phyloP scores from a whole-genome alignment of 768 basidiomycete genomes.

The Tylopilus rubrobrunneus region DNA sequence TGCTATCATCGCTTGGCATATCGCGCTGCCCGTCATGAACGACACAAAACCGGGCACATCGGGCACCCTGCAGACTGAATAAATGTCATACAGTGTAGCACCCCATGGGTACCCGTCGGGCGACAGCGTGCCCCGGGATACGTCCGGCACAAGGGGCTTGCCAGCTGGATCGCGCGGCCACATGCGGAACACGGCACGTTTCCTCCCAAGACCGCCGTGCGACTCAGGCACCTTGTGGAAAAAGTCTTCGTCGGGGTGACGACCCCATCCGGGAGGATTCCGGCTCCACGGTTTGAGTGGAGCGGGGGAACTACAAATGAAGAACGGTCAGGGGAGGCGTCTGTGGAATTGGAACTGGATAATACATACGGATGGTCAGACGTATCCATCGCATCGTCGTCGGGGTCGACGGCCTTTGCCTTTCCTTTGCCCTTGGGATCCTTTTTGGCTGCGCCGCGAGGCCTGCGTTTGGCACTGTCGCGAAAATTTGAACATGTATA shows the following conservation, averaged over 20 bases:
- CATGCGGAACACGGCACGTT: conserved; percentile 18
- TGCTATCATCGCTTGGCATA: conserved; percentile 8
- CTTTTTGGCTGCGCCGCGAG: background rate
- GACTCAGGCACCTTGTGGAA: conserved; percentile 3
- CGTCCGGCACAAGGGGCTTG: background rate
- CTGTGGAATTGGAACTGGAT: background rate
- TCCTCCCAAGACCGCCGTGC: background rate
- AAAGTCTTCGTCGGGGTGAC: background rate
- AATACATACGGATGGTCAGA: background rate
- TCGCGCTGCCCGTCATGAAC: conserved; percentile 19
- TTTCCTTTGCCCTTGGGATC: conserved; percentile 1
- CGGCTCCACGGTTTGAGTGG: background rate
- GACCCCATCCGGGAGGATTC: conserved; percentile 8
- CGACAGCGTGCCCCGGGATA: conserved; percentile 13
- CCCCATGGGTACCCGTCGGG: conserved; percentile 25
- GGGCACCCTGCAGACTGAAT: conserved; percentile 8
- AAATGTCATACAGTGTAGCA: conserved; percentile 28
- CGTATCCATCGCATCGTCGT: background rate
- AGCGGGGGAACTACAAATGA: too few species aligned
- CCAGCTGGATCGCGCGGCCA: conserved; percentile 28
- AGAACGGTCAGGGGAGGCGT: background rate
- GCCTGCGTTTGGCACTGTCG: background rate
- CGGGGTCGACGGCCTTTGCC: background rate
- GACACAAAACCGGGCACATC: fast-evolving
- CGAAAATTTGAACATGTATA: background rate